Evolutionary conservation across 495 filamentous ascomycete species (phyloP), one percentile per base, ranked within the genome.

Genomic region (Talaromyces stipitatus): DNA sequence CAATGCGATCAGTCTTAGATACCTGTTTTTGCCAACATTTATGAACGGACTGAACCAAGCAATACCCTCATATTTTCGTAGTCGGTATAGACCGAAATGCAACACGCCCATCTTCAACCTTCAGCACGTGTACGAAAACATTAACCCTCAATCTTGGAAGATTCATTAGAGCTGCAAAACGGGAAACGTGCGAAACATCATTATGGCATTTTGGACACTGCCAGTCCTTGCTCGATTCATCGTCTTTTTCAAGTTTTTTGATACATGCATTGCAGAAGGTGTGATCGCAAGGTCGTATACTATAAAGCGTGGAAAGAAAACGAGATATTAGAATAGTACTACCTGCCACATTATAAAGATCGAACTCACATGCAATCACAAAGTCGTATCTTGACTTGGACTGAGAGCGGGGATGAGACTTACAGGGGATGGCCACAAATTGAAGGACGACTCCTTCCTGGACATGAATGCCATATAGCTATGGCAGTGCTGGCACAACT

Each of bases 51-150:
- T n/a, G n/a, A n/a, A n/a, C n/a, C n/a, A n/a, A 43, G 8, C 2
- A 1, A 4, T 16, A 16, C 18, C 38, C 3, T 18, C 14, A 47
- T 12, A 47, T 24, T 14, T 20, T 75, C 71, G 36, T 47, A 47
- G 43, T 26, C 43, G 12, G 43, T 26, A 47, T 26, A 9, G 36
- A 41, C 3, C 36, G 36, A 18, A 41, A 41, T 2, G 36, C 36
- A 41, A 41, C 36, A 18, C 36, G 36, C 36, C 36, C 36, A 41
- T 41, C 36, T 18, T 41, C 36, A 41, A 41, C 36, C 36, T 41
- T 41, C 16, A 41, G 16, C n/a, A 41, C n/a, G n/a, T 8, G 16
- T 1, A 41, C 6, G 6, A 16, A 16, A 4, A 41, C 36, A 41
- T 41, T 41, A 8, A 41, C 36, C 36, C 18, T 41, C 16, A 41